A percentile compares a stretch with the other conserved stretches of the same genome.
Conservation (phyloP, 306 rosid species). For the Mimosa bimucronata region DNA sequence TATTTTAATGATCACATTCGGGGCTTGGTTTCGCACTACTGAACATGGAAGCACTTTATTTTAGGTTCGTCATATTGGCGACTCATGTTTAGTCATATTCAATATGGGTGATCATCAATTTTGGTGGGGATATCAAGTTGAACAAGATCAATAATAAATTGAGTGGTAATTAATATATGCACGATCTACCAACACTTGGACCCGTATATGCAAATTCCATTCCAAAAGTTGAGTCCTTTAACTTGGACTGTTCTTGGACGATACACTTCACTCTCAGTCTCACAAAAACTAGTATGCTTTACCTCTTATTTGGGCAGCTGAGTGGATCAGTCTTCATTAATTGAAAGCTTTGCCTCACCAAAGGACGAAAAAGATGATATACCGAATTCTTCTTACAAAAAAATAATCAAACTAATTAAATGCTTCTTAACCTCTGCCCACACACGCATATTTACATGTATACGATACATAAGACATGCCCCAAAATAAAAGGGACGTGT, state of each 20-base stretch:
- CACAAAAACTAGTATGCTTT: slow-evolving; percentile 10
- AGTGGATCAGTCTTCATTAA: slow-evolving; percentile 27
- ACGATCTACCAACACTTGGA: slow-evolving; percentile 15
- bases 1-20: slow-evolving; percentile 28
- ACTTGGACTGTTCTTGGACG: slow-evolving; percentile 28
- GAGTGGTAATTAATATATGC: not conserved
- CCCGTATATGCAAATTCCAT: not conserved
- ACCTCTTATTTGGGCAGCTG: slow-evolving; percentile 17
- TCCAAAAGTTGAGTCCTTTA: slow-evolving; percentile 10
- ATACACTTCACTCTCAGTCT: slow-evolving; percentile 21
- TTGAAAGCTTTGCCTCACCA: slow-evolving; percentile 33
- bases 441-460: not conserved
- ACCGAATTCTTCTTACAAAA: not conserved
- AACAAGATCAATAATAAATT: not conserved
- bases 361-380: not conserved
- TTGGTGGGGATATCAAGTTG: not conserved
- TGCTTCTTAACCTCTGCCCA: not conserved
- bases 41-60: slow-evolving; percentile 17
- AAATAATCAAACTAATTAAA: not conserved
- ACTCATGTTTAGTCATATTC: slow-evolving; percentile 48
- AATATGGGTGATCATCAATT: not conserved
- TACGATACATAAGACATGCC: not conserved
- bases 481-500: slow-evolving; percentile 16
- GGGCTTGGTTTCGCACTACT: slow-evolving; percentile 26
- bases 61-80: slow-evolving; percentile 35